Base-by-base conservation (phyloP, 768 basidiomycete species). In the Kondoa subrosea region DNA sequence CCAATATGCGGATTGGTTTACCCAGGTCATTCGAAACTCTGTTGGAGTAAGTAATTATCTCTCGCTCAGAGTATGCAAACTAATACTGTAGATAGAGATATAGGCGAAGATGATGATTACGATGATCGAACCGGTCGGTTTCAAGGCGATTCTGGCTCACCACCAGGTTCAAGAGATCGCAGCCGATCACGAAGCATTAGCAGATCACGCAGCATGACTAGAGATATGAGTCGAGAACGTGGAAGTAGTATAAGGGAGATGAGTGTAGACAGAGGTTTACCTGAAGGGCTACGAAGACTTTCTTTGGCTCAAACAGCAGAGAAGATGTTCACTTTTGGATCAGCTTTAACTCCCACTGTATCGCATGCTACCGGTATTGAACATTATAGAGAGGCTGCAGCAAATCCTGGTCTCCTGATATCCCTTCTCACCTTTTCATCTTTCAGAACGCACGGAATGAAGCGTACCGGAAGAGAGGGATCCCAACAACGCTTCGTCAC, bases 371-470 rank as follows among this genome's bases (percentile, higher is more conserved):
- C 40, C 21, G 40, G 40, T 8, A 50, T 50, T 8, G 40, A 50
- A 50, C 40, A 21, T 21, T 50, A 50, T 21, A 8, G 40, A 8
- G 8, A 25, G 29, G 25, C 4, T 31, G 29, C 61, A 21, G 34
- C 33, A 34, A 68, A 65, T 57, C 67, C 67, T 29, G 67, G 63
- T 34, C 75, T 78, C 4, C 87, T 87, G 74, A 85, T 95, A 34
- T 85, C 83, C 50, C 87, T 90, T 76, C 79, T 99, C 16, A 89
- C 90, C 75, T 99, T 99, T 75, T 92, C 90, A 73, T 91, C 93
- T 76, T 99, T 99, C 80, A 85, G 92, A 30, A 93, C 95, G 29
- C 91, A 93, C 67, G 93, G 93, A 0, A 91, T 96, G 85, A 83
- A 90, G 62, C 85, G 95, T 25, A 89, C 88, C 2, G 84, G 95